A percentile compares a stretch with the other conserved stretches of the same genome.
Evolutionary conservation across 1,284 basidiomycete genomes (phyloP).

Genomic region (Cryptococcus neoformans): DNA sequence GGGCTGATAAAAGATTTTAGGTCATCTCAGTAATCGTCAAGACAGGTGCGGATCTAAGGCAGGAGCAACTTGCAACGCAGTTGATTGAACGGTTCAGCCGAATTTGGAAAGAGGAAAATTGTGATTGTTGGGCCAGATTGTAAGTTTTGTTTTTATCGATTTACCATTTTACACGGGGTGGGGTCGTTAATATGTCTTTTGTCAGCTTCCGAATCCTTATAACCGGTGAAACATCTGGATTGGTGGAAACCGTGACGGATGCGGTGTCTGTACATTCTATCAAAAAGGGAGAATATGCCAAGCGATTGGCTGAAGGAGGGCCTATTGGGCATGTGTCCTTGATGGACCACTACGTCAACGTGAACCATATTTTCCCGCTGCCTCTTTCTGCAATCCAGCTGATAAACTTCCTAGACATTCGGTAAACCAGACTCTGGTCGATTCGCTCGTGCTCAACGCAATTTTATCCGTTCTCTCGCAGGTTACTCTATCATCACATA

Average conservation of each 20-base stretch:
- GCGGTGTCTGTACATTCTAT: conserved; percentile 98
- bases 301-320: conserved; percentile 72
- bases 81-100: conserved; percentile 88
- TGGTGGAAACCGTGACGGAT: conserved; percentile 95
- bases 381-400: not conserved
- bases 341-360: conserved; percentile 83
- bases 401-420: conserved; percentile 61
- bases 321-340: conserved; percentile 76
- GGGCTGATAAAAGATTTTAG: conserved; percentile 17
- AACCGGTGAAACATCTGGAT: conserved; percentile 85
- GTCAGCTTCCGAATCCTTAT: conserved; percentile 77
- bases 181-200: not conserved
- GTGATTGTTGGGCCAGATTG: conserved; percentile 89
- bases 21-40: conserved; percentile 98
- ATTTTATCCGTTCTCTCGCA: conserved; percentile 92
- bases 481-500: conserved; percentile 94
- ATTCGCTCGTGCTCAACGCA: conserved; percentile 79
- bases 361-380: conserved; percentile 48
- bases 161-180: not conserved
- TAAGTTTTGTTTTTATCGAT: conserved; percentile 51
- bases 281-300: conserved; percentile 96
- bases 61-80: conserved; percentile 96
- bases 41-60: conserved; percentile 92
- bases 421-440: conserved; percentile 83
- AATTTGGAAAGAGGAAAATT: conserved; percentile 93